phyloP scores from a whole-genome alignment of 441 rosid genomes.

The Syzygium malaccense region DNA sequence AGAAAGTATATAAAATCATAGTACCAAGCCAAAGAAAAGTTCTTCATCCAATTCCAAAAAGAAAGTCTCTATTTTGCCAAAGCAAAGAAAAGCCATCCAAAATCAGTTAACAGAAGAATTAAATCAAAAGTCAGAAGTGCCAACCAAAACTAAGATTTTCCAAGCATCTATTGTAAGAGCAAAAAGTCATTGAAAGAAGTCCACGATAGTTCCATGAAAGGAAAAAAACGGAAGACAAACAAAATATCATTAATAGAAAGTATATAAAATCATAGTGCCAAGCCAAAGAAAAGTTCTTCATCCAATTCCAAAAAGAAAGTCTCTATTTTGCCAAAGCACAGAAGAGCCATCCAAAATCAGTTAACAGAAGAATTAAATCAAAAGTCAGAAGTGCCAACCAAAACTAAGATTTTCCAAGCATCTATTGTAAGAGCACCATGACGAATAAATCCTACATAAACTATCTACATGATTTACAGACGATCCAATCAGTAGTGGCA shows the following conservation, averaged over 20 bases:
- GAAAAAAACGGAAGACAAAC: not conserved
- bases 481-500: not conserved
- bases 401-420: not conserved
- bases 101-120: too few relatives aligned
- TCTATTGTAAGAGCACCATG: not conserved
- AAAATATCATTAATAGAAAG: too few relatives aligned
- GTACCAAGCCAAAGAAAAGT: not conserved
- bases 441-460: not conserved
- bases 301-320: not conserved
- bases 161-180: not conserved
- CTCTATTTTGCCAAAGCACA: not conserved
- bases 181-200: not conserved
- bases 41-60: not conserved
- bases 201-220: not conserved
- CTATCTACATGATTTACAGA: not conserved
- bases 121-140: not conserved
- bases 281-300: not conserved
- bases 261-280: not conserved
- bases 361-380: not conserved
- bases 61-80: not conserved
- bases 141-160: not conserved
- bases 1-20: not conserved
- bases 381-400: not conserved
- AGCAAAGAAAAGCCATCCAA: not conserved
- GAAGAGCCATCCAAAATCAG: not conserved